Percentiles rank a stretch among this genome's conserved stretches.
These are phyloP conservation scores for Backusella parvicylindrica DNA, from an alignment of 192 early-diverging fungal genomes.

Conservation along the genomic window DNA sequence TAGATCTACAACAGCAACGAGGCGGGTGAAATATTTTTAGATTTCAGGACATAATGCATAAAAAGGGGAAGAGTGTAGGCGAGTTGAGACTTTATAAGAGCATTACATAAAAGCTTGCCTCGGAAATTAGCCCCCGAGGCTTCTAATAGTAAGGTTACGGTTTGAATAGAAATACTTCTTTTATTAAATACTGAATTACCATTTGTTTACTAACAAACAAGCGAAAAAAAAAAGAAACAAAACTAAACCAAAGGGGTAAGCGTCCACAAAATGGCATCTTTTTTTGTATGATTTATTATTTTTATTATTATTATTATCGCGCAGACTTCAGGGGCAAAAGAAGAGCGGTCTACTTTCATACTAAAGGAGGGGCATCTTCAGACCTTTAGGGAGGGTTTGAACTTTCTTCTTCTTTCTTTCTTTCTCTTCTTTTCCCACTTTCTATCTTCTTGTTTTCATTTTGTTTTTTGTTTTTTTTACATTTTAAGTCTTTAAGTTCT, in stretches of 20 bases:
- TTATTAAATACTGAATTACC: not conserved
- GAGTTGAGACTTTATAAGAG: not conserved
- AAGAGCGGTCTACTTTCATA: slow-evolving; percentile 1
- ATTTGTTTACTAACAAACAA: not conserved
- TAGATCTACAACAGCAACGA: not conserved
- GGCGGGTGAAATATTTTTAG: not conserved
- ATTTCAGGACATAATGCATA: slow-evolving; percentile 5
- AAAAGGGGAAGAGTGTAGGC: not conserved
- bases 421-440: not conserved
- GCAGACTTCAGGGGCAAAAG: not conserved
- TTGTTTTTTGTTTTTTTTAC: not conserved
- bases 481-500: not conserved
- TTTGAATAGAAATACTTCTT: slow-evolving; percentile 1
- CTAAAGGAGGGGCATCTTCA: not conserved
- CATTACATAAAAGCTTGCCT: not conserved
- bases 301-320: slow-evolving; percentile 1
- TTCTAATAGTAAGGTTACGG: not conserved
- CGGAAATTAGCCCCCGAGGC: slow-evolving; percentile 5
- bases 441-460: slow-evolving; percentile 1
- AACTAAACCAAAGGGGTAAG: not conserved
- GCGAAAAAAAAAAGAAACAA: not conserved
- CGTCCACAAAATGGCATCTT: not conserved
- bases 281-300: not conserved
- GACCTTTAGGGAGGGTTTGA: slow-evolving; percentile 5
- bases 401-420: slow-evolving; percentile 6